Percentiles rank a stretch among this genome's conserved stretches.
These are phyloP conservation scores for Pseudonitzschia pungens DNA, from an alignment of 108 stramenopile species.

Conservation along the genomic window DNA sequence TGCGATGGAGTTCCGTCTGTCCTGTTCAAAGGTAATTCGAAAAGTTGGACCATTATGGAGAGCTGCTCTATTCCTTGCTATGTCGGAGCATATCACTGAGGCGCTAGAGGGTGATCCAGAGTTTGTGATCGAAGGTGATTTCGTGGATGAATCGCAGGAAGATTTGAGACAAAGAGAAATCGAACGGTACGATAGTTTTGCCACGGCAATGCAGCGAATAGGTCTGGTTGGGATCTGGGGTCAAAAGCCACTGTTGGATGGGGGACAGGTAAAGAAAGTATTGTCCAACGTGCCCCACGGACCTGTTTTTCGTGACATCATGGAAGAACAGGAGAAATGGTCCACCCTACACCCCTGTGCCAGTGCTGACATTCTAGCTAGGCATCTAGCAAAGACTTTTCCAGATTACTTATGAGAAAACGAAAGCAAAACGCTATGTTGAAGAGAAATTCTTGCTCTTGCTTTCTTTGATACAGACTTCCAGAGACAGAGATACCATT, in stretches of 20 bases:
- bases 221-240: conserved; percentile 79
- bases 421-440: not conserved
- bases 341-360: conserved; percentile 78
- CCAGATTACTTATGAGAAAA: conserved; percentile 34
- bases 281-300: conserved; percentile 67
- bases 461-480: too few species aligned
- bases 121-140: conserved; percentile 71
- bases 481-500: too few species aligned
- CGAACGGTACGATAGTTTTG: conserved; percentile 68
- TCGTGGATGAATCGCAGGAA: conserved; percentile 70
- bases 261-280: conserved; percentile 64
- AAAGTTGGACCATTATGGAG: conserved; percentile 72
- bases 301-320: conserved; percentile 79
- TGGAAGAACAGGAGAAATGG: conserved; percentile 83
- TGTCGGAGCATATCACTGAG: conserved; percentile 65
- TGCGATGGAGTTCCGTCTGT: conserved; percentile 75
- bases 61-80: conserved; percentile 66
- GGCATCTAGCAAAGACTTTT: conserved; percentile 58
- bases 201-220: conserved; percentile 71
- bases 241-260: conserved; percentile 73
- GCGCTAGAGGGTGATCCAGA: conserved; percentile 36
- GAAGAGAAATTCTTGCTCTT: not conserved
- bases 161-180: conserved; percentile 64
- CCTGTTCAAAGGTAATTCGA: conserved; percentile 48
- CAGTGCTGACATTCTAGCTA: conserved; percentile 44